Conservation (phyloP, 2,329 filamentous ascomycete species). For the Ramichloridium luteum region DNA sequence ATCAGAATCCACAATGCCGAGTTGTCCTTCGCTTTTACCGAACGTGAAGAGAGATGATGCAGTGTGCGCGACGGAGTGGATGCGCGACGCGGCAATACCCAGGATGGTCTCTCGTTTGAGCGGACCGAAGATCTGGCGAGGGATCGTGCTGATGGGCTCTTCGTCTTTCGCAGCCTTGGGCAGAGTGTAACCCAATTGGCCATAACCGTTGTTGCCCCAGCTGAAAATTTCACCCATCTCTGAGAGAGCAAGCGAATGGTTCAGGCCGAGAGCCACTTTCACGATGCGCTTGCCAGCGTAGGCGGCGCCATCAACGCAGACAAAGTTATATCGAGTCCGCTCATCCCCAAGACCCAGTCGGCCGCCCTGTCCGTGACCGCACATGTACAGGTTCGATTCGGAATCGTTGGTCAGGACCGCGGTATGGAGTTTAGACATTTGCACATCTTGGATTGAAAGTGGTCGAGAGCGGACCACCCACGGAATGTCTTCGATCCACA, state of each 20-base stretch:
- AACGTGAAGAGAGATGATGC: slow-evolving; percentile 75
- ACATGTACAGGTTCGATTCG: slow-evolving; percentile 82
- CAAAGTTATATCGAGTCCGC: slow-evolving; percentile 75
- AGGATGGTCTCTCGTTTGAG: slow-evolving; percentile 74
- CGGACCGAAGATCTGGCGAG: slow-evolving; percentile 81
- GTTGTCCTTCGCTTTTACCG: slow-evolving; percentile 87
- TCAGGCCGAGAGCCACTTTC: slow-evolving; percentile 76
- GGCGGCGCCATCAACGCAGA: slow-evolving; percentile 63
- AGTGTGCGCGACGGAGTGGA: slow-evolving; percentile 86
- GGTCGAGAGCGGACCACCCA: slow-evolving; percentile 59
- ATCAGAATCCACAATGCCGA: slow-evolving; percentile 89
- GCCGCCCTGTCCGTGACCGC: slow-evolving; percentile 81
- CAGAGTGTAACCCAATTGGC: slow-evolving; percentile 74
- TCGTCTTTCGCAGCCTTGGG: slow-evolving; percentile 62
- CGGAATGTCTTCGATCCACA: slow-evolving; percentile 49
- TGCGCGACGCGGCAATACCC: slow-evolving; percentile 75
- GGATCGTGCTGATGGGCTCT: slow-evolving; percentile 67
- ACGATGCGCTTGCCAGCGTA: slow-evolving; percentile 61
- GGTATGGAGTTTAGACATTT: slow-evolving; percentile 83
- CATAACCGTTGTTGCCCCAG: slow-evolving; percentile 80
- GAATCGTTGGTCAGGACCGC: slow-evolving; percentile 79
- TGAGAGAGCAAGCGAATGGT: slow-evolving; percentile 77
- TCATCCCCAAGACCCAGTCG: slow-evolving; percentile 83
- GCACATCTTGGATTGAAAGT: slow-evolving; percentile 65
- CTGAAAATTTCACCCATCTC: slow-evolving; percentile 84